Base-by-base conservation (phyloP, 331 rosid genomes). In the Acacia concinna region DNA sequence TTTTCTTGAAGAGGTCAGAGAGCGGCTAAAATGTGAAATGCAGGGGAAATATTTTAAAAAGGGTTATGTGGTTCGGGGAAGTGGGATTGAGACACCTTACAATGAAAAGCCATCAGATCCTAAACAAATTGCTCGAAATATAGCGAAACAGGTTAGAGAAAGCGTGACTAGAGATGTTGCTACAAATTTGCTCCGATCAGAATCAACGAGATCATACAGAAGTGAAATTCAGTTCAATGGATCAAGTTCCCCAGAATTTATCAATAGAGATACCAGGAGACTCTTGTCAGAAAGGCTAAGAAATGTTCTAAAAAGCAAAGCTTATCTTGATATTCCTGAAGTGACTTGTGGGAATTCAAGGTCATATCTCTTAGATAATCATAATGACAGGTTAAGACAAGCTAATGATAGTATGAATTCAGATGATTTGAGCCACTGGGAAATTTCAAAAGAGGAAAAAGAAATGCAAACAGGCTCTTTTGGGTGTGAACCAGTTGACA, bases 1-100 rank as follows among this genome's bases (percentile, higher is more conserved):
- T 81, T 93, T 96, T 84, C 99, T 96, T 28, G 91, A 91, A 82
- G 99, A 96, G 88, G 99, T 96, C 75, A 93, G 82, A 87, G 97
- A 91, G 80, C 88, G 93, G 71, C 84, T 96, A 81, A 91, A 85
- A 81, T 89, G 86, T 47, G 99, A 96, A 83, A 84, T 88, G 73
- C 91, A 88, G 79, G 98, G 98, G 69, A 90, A 90, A 83, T 79
- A 73, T 77, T 81, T 71, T 47, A 84, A 77, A 85, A 91, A 65
- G 79, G 87, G 90, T 81, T 86, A 83, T 69, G 89, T 79, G 75
- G 90, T 85, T 75, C 87, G 93, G 64, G 97, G 97, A 82, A 91
- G 91, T 82, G 98, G 97, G 77, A 89, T 96, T 66, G 98, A 93
- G 90, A 81, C 93, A 46, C 93, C 93, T 69, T 84, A 49, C 79